Conservation (phyloP, 352 stramenopile genomes). For the Globisporangium spiculum region DNA sequence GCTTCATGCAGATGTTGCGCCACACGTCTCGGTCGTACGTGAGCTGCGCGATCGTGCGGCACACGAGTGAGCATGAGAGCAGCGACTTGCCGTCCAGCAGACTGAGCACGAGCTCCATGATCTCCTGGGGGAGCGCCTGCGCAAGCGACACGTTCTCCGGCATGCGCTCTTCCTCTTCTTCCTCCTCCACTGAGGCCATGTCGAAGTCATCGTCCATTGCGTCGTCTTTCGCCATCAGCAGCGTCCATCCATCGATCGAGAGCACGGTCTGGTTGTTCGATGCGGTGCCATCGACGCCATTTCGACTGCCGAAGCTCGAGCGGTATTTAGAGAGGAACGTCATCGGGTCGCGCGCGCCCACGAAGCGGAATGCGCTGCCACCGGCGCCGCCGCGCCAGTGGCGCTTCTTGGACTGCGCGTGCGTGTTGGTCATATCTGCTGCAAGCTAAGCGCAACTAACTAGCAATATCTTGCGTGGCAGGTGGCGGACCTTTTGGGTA, state of each 20-base stretch:
- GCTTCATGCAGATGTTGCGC: constrained; percentile 56
- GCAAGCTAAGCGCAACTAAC: background rate
- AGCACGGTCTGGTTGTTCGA: constrained; percentile 11
- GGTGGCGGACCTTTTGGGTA: background rate
- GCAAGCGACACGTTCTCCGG: constrained; percentile 25
- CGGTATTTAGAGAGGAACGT: constrained; percentile 32
- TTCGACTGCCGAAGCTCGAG: constrained; percentile 17
- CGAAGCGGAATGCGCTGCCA: constrained; percentile 8
- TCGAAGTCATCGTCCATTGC: constrained; percentile 11
- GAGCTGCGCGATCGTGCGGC: constrained; percentile 38
- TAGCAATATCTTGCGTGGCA: background rate
- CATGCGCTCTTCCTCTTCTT: background rate
- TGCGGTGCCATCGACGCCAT: background rate
- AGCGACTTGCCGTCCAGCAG: constrained; percentile 59
- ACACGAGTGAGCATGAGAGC: constrained; percentile 44
- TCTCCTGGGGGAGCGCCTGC: constrained; percentile 48
- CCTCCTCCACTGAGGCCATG: constrained; percentile 19
- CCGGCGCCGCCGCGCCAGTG: constrained; percentile 28
- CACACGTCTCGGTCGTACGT: constrained; percentile 62
- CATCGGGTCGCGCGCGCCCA: constrained; percentile 19
- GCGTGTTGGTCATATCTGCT: constrained; percentile 25
- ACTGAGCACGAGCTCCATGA: constrained; percentile 42
- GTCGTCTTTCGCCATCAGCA: constrained; percentile 1
- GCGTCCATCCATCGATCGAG: constrained; percentile 15
- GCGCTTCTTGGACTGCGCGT: constrained; percentile 46